These are phyloP conservation scores for Aspergillus pseudonomiae DNA, from an alignment of 2,329 filamentous ascomycete species.

Conservation along the genomic window DNA sequence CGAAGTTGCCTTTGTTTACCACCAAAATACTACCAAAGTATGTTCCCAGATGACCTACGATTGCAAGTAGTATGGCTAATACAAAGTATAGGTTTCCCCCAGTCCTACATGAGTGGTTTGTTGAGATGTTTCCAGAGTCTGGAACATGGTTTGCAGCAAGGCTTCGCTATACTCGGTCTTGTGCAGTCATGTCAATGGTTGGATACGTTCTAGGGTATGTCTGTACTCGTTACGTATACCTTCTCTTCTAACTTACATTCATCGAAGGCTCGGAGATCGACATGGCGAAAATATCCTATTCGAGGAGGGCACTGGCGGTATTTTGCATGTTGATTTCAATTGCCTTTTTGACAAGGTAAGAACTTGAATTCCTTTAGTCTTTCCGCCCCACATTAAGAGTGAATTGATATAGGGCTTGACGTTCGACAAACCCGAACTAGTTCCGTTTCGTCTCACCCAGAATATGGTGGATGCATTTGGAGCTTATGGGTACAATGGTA, in stretches of 20 bases:
- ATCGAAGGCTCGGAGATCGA: slow-evolving; percentile 74
- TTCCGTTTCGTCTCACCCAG: slow-evolving; percentile 95
- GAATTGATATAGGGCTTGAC: slow-evolving; percentile 65
- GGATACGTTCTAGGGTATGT: slow-evolving; percentile 79
- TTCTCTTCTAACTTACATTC: slow-evolving; percentile 12
- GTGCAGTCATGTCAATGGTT: slow-evolving; percentile 99
- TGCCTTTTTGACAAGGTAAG: slow-evolving; percentile 89
- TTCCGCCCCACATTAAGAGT: not conserved
- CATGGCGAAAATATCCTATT: slow-evolving; percentile 97
- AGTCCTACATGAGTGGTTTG: slow-evolving; percentile 91
- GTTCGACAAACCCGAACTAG: slow-evolving; percentile 90
- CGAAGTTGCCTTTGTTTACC: slow-evolving; percentile 72
- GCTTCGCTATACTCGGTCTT: slow-evolving; percentile 86
- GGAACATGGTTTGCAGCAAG: slow-evolving; percentile 89
- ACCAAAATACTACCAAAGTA: slow-evolving; percentile 59
- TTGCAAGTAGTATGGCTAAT: slow-evolving; percentile 15
- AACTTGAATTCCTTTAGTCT: not conserved
- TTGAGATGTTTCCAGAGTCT: slow-evolving; percentile 91
- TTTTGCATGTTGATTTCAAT: slow-evolving; percentile 99
- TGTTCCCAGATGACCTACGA: slow-evolving; percentile 6
- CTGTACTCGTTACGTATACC: not conserved
- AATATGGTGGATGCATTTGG: slow-evolving; percentile 99
- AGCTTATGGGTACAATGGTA: slow-evolving; percentile 82
- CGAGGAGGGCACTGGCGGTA: slow-evolving; percentile 88
- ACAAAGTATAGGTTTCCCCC: slow-evolving; percentile 67